phyloP scores from a whole-genome alignment of 2,329 filamentous ascomycete genomes.

The Alternaria sp. region DNA sequence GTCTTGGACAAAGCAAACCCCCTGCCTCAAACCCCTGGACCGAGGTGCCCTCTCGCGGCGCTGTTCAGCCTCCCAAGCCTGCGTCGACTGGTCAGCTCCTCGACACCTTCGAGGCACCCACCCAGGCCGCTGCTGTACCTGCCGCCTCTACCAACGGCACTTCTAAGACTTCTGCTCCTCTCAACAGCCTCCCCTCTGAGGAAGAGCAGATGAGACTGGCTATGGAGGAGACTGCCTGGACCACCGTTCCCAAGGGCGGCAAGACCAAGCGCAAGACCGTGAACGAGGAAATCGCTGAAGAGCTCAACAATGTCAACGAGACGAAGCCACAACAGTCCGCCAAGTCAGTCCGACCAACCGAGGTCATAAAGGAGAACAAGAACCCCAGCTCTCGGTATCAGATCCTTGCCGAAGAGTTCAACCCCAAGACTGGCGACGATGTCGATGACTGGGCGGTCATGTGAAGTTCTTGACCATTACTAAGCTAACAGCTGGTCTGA shows the following conservation, averaged over 20 bases:
- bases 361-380: conserved; percentile 40
- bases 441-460: conserved; percentile 56
- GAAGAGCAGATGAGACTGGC: conserved; percentile 67
- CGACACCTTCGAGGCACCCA: conserved; percentile 60
- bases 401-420: conserved; percentile 40
- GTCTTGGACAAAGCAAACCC: conserved; percentile 60
- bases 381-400: conserved; percentile 44
- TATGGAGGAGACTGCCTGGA: conserved; percentile 64
- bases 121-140: conserved; percentile 51
- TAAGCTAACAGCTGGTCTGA: conserved; percentile 6
- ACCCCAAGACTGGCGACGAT: conserved; percentile 41
- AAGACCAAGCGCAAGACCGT: conserved; percentile 64
- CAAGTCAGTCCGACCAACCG: conserved; percentile 37
- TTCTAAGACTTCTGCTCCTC: conserved; percentile 52
- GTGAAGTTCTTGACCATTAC: conserved; percentile 23
- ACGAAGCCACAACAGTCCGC: conserved; percentile 28
- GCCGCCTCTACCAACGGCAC: conserved; percentile 52
- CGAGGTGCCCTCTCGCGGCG: conserved; percentile 42
- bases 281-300: conserved; percentile 55
- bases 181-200: conserved; percentile 64
- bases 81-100: conserved; percentile 51
- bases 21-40: conserved; percentile 65
- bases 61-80: conserved; percentile 34
- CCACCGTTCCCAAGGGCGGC: conserved; percentile 63
- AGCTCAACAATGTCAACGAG: conserved; percentile 41